Conservation (phyloP, 495 filamentous ascomycete genomes). For the Venustampulla echinocandica region DNA sequence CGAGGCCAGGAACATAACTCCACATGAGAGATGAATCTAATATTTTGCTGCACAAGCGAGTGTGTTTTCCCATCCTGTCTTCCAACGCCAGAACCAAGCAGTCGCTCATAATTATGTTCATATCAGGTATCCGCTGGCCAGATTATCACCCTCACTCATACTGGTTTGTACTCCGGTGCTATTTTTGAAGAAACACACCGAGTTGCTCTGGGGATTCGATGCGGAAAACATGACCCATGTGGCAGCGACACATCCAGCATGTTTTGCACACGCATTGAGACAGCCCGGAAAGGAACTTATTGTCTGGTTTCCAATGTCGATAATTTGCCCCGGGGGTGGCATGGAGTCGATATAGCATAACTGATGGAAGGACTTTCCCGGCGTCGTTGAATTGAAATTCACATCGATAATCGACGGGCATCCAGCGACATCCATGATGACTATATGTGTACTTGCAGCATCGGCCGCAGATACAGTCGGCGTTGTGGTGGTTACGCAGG, state of each 20-base stretch:
- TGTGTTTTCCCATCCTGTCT: not conserved
- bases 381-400: constrained; percentile 8
- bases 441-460: constrained; percentile 1
- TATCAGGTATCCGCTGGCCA: constrained; percentile 2
- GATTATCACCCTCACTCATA: not conserved
- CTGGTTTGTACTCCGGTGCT: constrained; percentile 1
- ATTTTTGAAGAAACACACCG: constrained; percentile 16
- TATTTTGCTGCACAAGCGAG: too few relatives aligned
- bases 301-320: constrained; percentile 6
- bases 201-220: constrained; percentile 8
- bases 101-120: not conserved
- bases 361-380: constrained; percentile 2
- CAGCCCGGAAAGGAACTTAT: constrained; percentile 8
- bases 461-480: constrained; percentile 1
- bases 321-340: not conserved
- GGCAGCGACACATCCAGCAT: constrained; percentile 8
- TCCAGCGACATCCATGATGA: constrained; percentile 11
- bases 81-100: not conserved
- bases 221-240: constrained; percentile 16
- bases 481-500: not conserved
- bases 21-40: not conserved
- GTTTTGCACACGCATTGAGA: constrained; percentile 9
- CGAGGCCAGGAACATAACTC: not conserved
- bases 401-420: constrained; percentile 10
- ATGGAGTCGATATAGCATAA: constrained; percentile 5